Percentiles rank a stretch among this genome's conserved stretches.
Evolutionary conservation across 352 stramenopile genomes (phyloP).

Genomic region (Globisporangium middletonii): DNA sequence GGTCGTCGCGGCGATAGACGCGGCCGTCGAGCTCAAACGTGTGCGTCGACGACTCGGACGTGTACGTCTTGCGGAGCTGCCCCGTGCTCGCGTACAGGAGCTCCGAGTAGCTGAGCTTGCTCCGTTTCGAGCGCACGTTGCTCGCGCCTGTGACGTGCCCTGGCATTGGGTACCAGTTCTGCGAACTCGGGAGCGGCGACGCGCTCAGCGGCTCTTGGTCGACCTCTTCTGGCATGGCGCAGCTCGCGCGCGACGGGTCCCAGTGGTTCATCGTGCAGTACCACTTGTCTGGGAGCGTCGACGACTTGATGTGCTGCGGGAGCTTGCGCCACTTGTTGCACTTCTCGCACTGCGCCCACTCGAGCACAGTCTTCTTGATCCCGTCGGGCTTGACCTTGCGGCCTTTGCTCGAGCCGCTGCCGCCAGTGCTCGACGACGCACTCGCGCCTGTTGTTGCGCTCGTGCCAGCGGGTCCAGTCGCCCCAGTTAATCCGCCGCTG

Average conservation of each 20-base stretch:
- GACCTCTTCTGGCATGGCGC: conserved; percentile 63
- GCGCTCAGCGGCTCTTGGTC: conserved; percentile 60
- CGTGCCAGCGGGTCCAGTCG: not conserved
- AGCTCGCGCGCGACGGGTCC: conserved; percentile 80
- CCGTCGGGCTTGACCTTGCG: conserved; percentile 14
- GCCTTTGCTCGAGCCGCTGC: conserved; percentile 6
- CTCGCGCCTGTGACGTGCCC: conserved; percentile 22
- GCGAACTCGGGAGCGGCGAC: conserved; percentile 38
- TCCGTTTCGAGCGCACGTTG: conserved; percentile 34
- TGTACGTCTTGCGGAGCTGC: conserved; percentile 80
- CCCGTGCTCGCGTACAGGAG: conserved; percentile 75
- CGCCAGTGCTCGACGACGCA: not conserved
- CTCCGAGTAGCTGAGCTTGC: conserved; percentile 81
- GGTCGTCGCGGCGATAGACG: conserved; percentile 66
- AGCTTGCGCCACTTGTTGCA: conserved; percentile 96
- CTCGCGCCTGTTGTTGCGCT: not conserved
- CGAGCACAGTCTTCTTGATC: conserved; percentile 75
- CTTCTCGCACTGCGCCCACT: conserved; percentile 95
- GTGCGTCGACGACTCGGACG: conserved; percentile 63
- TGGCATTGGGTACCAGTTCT: conserved; percentile 55
- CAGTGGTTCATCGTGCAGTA: conserved; percentile 96
- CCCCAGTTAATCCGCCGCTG: not conserved
- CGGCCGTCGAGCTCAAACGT: conserved; percentile 72
- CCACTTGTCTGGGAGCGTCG: conserved; percentile 93
- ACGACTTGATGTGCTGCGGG: conserved; percentile 87